phyloP scores from a whole-genome alignment of 1,284 basidiomycete genomes.

The Ustilago loliicola region DNA sequence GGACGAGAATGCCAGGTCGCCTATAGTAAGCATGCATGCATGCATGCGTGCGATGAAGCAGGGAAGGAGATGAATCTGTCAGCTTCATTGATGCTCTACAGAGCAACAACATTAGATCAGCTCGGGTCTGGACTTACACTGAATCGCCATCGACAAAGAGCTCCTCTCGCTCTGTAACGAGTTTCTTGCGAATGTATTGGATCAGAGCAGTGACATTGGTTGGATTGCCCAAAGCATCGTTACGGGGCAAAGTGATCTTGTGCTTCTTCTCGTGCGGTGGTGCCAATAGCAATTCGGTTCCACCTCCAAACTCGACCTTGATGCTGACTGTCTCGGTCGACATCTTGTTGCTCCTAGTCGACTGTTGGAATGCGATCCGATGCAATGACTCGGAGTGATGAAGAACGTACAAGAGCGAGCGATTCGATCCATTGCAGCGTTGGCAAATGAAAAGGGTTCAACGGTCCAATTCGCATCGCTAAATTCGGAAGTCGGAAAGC shows the following conservation, averaged over 20 bases:
- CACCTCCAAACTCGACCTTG: constrained; percentile 61
- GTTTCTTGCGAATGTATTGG: constrained; percentile 80
- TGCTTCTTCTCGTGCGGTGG: constrained; percentile 66
- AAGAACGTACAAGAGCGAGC: too few species aligned
- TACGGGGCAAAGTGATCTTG: constrained; percentile 45
- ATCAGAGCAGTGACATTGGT: constrained; percentile 83
- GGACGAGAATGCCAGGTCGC: constrained; percentile 92
- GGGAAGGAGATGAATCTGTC: too few species aligned
- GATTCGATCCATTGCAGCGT: neutral
- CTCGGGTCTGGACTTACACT: constrained; percentile 77
- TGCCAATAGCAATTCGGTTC: constrained; percentile 66
- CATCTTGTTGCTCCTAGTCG: neutral
- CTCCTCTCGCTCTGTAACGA: constrained; percentile 87
- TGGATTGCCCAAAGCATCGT: constrained; percentile 55
- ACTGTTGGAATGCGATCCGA: neutral
- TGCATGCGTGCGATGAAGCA: neutral
- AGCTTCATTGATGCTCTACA: neutral
- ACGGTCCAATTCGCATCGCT: neutral
- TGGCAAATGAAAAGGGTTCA: neutral
- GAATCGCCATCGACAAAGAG: constrained; percentile 89
- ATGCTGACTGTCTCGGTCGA: constrained; percentile 38
- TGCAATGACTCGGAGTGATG: neutral
- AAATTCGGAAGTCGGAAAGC: constrained; percentile 6
- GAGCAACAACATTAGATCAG: too few species aligned
- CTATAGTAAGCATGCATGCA: constrained; percentile 72